phyloP scores from a whole-genome alignment of 2,329 filamentous ascomycete species.

The Achaetomium macrosporum region DNA sequence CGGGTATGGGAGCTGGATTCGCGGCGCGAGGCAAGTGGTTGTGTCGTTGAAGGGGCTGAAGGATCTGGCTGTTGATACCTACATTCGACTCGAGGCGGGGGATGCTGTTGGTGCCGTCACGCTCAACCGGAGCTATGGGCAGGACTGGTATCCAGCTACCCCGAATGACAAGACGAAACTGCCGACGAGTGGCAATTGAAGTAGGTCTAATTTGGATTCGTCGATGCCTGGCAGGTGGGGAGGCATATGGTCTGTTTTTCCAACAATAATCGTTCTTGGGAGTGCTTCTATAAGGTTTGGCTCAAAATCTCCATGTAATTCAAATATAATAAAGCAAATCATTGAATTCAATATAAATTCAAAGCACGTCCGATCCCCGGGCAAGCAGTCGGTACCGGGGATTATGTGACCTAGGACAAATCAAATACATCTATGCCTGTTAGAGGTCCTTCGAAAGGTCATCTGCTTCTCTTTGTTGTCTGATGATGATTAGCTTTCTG shows the following conservation, averaged over 20 bases:
- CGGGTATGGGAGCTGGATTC: constrained; percentile 60
- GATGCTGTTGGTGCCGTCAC: constrained; percentile 38
- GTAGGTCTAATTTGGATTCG: neutral
- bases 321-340: too few species aligned
- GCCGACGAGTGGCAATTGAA: constrained; percentile 1
- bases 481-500: too few species aligned
- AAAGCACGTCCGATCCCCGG: too few species aligned
- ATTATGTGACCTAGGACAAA: too few species aligned
- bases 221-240: neutral
- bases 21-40: constrained; percentile 47
- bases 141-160: constrained; percentile 38
- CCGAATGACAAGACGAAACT: constrained; percentile 24
- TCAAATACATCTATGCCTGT: too few species aligned
- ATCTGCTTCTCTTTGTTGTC: too few species aligned
- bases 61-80: constrained; percentile 39
- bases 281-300: neutral
- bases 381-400: too few species aligned
- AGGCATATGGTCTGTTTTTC: too few species aligned
- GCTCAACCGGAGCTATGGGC: constrained; percentile 48
- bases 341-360: too few species aligned
- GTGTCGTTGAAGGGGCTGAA: constrained; percentile 27
- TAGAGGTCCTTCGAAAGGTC: too few species aligned
- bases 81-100: constrained; percentile 46
- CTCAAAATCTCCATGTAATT: neutral
- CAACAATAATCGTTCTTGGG: too few species aligned